Base-by-base conservation (phyloP, 331 rosid species). In the Quercus tomentella region DNA sequence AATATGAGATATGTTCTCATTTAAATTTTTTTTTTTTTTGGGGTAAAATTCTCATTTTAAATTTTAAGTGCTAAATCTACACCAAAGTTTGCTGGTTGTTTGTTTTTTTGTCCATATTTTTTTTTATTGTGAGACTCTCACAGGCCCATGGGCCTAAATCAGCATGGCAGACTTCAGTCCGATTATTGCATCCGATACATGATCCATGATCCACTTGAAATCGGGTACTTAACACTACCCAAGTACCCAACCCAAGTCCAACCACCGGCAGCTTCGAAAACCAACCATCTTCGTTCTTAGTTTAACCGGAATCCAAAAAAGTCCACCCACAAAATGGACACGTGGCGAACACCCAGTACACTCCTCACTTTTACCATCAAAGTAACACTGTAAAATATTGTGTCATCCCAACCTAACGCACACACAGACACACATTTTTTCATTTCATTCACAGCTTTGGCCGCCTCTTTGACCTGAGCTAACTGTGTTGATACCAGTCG, bases 381-480 rank as follows among this genome's bases (percentile, higher is more conserved):
- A n/a, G 83, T 74, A 45, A 69, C 61, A 31, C 45, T 5, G 79
- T 82, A 26, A 56, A 77, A 77, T 7, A 77, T 72, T 16, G 1
- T 57, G n/a, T 60, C 15, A 77, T 81, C 77, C 15, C n/a, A 52
- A 11, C 73, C 56, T 41, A 26, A 41, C 37, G 18, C 17, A 51
- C 31, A 9, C 18, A 31, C 11, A 20, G 3, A 28, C 18, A 18
- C 4, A 26, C 57, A 1, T 35, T 26, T 10, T 23, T 30, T 54
- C 23, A 12, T 54, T 22, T 7, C 16, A 4, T 9, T 33, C 54
- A 21, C 33, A 21, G 68, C 18, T 37, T 21, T 26, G 79, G 76
- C 82, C 72, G 74, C 85, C 84, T 23, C 54, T 33, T 22, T 20
- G 28, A 60, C 49, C 73, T 21, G 25, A 73, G 17, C 77, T 31